Base-by-base conservation (phyloP, 805 yeast genomes). In the Candida anglica region DNA sequence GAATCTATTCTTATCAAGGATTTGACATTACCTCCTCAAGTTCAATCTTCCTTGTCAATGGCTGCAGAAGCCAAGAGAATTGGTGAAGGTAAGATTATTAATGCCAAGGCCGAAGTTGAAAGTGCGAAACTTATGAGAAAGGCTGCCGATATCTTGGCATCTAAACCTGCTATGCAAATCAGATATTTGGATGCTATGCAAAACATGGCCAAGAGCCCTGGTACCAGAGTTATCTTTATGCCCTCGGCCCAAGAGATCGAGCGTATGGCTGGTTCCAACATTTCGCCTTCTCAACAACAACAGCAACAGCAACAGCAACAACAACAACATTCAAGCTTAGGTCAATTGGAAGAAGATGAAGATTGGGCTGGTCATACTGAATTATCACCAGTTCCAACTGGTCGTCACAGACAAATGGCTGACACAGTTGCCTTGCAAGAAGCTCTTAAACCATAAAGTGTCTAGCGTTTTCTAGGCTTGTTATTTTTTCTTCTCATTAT, bases 101-200 rank as follows among this genome's bases (percentile, higher is more conserved):
- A 79, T 41, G 86, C 86, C 22, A 75, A 72, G 54, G 86, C 86
- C 14, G 88, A 81, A 60, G 86, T 80, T 33, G 88, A 81, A 56
- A 66, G 77, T 50, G 86, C 87, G 33, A 79, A 79, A 55, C 69
- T 79, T 44, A 80, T 81, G 86, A 73, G 88, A 63, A 77, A 79
- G 56, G 86, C 87, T 19, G 86, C 87, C 34, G 86, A 81, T 56
- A 79, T 81, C 38, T 70, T 81, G 49, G 81, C 83, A 29, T 77
- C 84, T 25, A 79, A 79, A 44, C 77, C 86, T 10, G 88, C 87
- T 19, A 79, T 81, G 84, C 87, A 81, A 63, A 81, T 81, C 53
- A 65, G 88, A 56, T 81, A 81, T 51, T 68, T 81, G 57, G 88
- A 81, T 47, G 87, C 87, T n/a, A 77, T 81, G 78, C 86, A 79